Evolutionary conservation across 352 stramenopile genomes (phyloP).

Genomic region (Phytophthora lateralis): DNA sequence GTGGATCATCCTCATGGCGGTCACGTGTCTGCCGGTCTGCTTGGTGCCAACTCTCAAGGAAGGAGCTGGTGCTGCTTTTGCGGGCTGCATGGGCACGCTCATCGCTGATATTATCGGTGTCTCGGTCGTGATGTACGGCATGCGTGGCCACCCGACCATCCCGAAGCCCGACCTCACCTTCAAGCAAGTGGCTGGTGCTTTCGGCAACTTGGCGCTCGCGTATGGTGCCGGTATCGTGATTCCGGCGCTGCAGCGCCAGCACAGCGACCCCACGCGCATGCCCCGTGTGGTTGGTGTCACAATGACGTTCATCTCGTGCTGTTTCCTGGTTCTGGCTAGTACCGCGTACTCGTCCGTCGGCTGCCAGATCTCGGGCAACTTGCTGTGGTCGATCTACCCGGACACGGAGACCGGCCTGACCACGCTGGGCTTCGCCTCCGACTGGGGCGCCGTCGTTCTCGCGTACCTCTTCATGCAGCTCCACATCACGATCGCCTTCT

Average conservation of each 20-base stretch:
- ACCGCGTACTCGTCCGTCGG: conserved; percentile 48
- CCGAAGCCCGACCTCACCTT: conserved; percentile 45
- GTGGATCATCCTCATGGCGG: conserved; percentile 57
- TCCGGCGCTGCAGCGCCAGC: conserved; percentile 48
- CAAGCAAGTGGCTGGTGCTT: conserved; percentile 48
- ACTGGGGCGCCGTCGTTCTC: conserved; percentile 48
- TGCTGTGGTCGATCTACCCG: conserved; percentile 59
- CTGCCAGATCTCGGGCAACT: conserved; percentile 61
- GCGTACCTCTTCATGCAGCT: conserved; percentile 66
- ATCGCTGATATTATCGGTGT: conserved; percentile 50
- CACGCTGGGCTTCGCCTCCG: conserved; percentile 41
- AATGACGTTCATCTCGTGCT: conserved; percentile 42
- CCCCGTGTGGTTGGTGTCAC: conserved; percentile 51
- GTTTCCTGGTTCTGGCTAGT: conserved; percentile 48
- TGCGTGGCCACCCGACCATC: conserved; percentile 40
- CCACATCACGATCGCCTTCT: conserved; percentile 60
- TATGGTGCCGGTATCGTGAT: conserved; percentile 59
- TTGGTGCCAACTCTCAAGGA: conserved; percentile 63
- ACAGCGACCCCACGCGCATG: conserved; percentile 58
- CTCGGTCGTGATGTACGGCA: conserved; percentile 42
- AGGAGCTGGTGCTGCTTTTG: conserved; percentile 42
- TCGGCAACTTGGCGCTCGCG: conserved; percentile 62
- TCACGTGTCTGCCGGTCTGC: conserved; percentile 42
- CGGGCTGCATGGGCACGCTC: conserved; percentile 48
- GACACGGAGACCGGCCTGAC: conserved; percentile 28